Evolutionary conservation across 129 eudicot genomes (phyloP), one percentile per base, ranked within the genome.

Genomic region (Logfia minima): DNA sequence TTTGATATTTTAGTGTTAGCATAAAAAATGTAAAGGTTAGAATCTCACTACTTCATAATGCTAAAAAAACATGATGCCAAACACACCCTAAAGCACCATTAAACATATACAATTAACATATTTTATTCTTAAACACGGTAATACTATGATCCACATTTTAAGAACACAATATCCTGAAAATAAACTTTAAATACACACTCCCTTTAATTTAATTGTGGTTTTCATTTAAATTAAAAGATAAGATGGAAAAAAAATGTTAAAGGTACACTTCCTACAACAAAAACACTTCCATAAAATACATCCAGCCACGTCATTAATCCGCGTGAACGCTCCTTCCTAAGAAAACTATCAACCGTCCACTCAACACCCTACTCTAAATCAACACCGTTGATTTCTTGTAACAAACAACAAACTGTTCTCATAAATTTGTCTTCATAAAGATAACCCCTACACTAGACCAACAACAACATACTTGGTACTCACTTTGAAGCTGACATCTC

Each of bases 271-370:
- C 79, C 37, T 76, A 34, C 58, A 76, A 77, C 26, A 52, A 82
- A 71, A 71, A 32, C 72, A 71, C 69, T 65, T 34, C 64, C 26
- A n/a, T 1, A 23, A 71, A 52, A 67, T 14, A 19, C 28, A 68
- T 18, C 13, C 4, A n/a, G 24, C 82, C 92, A 88, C 78, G 75
- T 88, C 92, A 88, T 26, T 58, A 60, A 88, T 88, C 92, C 86
- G n/a, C 37, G 82, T 88, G 82, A 71, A 66, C 8, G 48, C 22
- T 17, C 70, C 22, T 67, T 74, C 60, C 31, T 45, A 8, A 51
- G 14, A 10, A 26, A 19, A 26, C 63, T 29, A 52, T 0, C 19
- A 19, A 11, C 81, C 86, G 78, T 80, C 34, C 75, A 74, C 85
- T 79, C 10, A 80, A 83, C 78, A 48, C 17, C 21, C 21, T 13